Conservation (phyloP, 1,284 basidiomycete genomes). For the Ceratobasidium sp. region DNA sequence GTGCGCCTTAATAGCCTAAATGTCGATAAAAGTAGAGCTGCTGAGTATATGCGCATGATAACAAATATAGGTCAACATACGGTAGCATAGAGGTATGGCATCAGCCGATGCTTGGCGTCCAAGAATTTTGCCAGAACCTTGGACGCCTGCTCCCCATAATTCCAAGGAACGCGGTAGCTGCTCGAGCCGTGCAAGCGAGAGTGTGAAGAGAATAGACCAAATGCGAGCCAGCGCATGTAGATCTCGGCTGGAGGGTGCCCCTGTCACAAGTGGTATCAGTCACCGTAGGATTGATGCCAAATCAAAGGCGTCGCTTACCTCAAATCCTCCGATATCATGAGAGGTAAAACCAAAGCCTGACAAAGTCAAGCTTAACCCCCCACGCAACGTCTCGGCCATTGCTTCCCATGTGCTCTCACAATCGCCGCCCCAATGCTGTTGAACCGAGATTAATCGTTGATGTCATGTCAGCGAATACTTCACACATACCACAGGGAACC, state of each 20-base stretch:
- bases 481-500: slow-evolving; percentile 59
- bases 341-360: slow-evolving; percentile 80
- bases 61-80: slow-evolving; percentile 58
- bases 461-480: slow-evolving; percentile 2
- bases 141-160: slow-evolving; percentile 78
- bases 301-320: slow-evolving; percentile 56
- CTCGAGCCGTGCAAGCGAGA: slow-evolving; percentile 78
- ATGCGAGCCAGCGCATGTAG: slow-evolving; percentile 75
- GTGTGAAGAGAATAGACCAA: slow-evolving; percentile 73
- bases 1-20: slow-evolving; percentile 69
- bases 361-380: slow-evolving; percentile 72
- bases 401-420: slow-evolving; percentile 83
- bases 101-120: slow-evolving; percentile 76
- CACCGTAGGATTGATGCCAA: background rate
- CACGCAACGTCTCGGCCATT: slow-evolving; percentile 80
- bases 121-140: slow-evolving; percentile 74
- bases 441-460: slow-evolving; percentile 50
- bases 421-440: slow-evolving; percentile 80
- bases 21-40: background rate
- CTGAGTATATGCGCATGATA: background rate
- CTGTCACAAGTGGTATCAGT: slow-evolving; percentile 52
- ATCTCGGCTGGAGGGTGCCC: slow-evolving; percentile 77
- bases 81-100: slow-evolving; percentile 78
- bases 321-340: slow-evolving; percentile 82
- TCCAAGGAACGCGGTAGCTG: slow-evolving; percentile 82